These are phyloP conservation scores for Prunus mume DNA, from an alignment of 306 rosid genomes.

Conservation along the genomic window DNA sequence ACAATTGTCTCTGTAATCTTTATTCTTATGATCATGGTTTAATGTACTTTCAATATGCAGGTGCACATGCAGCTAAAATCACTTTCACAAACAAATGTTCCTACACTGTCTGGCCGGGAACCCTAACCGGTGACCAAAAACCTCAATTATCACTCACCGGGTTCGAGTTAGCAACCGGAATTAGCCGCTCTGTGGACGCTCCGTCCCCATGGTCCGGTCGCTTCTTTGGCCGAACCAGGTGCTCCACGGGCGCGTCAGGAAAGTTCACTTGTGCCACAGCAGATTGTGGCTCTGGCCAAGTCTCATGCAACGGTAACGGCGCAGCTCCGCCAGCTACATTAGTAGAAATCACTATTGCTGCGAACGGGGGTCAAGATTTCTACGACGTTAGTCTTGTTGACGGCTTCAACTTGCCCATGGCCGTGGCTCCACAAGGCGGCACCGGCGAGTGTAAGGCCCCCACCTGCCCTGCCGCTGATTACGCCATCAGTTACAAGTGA, in stretches of 20 bases:
- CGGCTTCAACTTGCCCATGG: constrained; percentile 64
- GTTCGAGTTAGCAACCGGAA: constrained; percentile 13
- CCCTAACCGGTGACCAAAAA: constrained; percentile 3
- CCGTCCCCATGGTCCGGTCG: constrained; percentile 68
- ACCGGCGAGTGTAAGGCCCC: constrained; percentile 45
- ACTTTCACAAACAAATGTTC: constrained; percentile 21
- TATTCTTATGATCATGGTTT: no score
- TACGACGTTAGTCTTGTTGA: constrained; percentile 75
- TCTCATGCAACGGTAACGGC: constrained; percentile 42
- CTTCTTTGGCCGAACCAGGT: constrained; percentile 55
- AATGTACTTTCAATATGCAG: not conserved
- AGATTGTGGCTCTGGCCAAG: constrained; percentile 55
- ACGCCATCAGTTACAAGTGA: no score
- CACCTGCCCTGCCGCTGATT: constrained; percentile 45
- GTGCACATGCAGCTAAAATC: not conserved
- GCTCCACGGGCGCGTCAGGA: constrained; percentile 41
- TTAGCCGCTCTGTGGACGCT: not conserved
- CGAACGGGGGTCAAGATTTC: constrained; percentile 52
- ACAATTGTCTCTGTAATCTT: no score
- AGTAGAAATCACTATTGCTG: constrained; percentile 54
- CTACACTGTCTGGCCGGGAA: constrained; percentile 27
- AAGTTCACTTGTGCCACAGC: constrained; percentile 61
- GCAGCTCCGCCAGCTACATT: constrained; percentile 51
- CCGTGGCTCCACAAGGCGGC: constrained; percentile 41
- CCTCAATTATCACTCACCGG: constrained; percentile 16